phyloP scores from a whole-genome alignment of 2,329 filamentous ascomycete genomes.

The Sporothrix dimorphospora region DNA sequence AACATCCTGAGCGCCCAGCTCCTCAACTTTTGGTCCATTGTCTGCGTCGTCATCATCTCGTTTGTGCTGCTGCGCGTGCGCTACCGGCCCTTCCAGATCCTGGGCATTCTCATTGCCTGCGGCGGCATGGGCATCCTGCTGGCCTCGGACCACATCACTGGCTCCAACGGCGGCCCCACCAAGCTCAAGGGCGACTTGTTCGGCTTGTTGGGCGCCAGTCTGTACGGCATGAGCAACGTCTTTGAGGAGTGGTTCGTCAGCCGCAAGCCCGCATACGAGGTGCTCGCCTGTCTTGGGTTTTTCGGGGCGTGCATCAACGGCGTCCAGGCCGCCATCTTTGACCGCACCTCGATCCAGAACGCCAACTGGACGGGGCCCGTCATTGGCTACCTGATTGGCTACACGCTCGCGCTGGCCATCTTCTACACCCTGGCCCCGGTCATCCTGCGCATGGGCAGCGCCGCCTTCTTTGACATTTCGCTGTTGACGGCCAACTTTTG shows the following conservation, averaged over 20 bases:
- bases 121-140: constrained; percentile 88
- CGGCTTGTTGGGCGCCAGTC: constrained; percentile 82
- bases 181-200: constrained; percentile 92
- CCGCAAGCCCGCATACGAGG: constrained; percentile 86
- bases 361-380: constrained; percentile 69
- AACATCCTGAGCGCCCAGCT: constrained; percentile 91
- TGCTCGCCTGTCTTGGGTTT: constrained; percentile 86
- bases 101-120: constrained; percentile 87
- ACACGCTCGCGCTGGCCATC: constrained; percentile 77
- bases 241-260: constrained; percentile 93
- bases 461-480: constrained; percentile 96
- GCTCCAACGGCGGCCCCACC: constrained; percentile 68
- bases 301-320: constrained; percentile 92
- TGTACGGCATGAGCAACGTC: constrained; percentile 89
- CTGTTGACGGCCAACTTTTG: constrained; percentile 95
- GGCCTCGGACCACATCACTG: constrained; percentile 82
- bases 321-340: constrained; percentile 87
- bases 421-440: constrained; percentile 91
- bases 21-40: constrained; percentile 98
- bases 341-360: constrained; percentile 69
- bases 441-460: constrained; percentile 84
- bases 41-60: constrained; percentile 84
- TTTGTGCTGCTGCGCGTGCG: constrained; percentile 83
- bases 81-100: constrained; percentile 81
- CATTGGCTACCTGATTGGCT: constrained; percentile 84